phyloP scores from a whole-genome alignment of 305 asterid species.

The Coffea humblotiana region DNA sequence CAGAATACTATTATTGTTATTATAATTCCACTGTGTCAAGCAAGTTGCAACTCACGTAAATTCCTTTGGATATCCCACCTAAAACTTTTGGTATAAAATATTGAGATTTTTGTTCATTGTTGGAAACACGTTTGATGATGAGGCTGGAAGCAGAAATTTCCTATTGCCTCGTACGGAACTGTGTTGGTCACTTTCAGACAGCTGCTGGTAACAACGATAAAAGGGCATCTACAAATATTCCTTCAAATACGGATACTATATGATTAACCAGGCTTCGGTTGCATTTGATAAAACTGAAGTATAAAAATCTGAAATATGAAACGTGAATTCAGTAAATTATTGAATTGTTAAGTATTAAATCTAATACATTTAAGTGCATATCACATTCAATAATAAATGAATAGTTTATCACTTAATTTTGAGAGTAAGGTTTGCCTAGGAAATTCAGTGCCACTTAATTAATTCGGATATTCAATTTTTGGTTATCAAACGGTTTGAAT shows the following conservation, averaged over 20 bases:
- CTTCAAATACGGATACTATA: neutral
- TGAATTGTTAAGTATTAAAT: too few species aligned
- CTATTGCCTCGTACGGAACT: neutral
- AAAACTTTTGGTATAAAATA: neutral
- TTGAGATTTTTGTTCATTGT: constrained; percentile 14
- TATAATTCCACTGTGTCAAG: neutral
- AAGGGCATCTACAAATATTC: constrained; percentile 19
- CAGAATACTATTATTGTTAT: neutral
- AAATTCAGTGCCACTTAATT: too few species aligned
- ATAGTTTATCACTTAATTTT: too few species aligned
- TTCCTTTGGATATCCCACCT: constrained; percentile 5
- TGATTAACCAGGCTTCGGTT: neutral
- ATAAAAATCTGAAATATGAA: too few species aligned
- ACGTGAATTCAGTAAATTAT: too few species aligned
- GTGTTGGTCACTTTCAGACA: constrained; percentile 28
- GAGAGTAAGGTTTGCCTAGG: too few species aligned
- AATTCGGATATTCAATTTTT: too few species aligned
- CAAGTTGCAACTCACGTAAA: neutral
- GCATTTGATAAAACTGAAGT: too few species aligned
- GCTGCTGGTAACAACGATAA: constrained; percentile 12
- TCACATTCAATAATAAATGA: too few species aligned
- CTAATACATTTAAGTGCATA: too few species aligned
- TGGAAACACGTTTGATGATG: constrained; percentile 28
- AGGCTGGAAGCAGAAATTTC: constrained; percentile 12
- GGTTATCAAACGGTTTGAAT: too few species aligned